Conservation (phyloP, 805 yeast genomes). For the Ogataea trehalophila region DNA sequence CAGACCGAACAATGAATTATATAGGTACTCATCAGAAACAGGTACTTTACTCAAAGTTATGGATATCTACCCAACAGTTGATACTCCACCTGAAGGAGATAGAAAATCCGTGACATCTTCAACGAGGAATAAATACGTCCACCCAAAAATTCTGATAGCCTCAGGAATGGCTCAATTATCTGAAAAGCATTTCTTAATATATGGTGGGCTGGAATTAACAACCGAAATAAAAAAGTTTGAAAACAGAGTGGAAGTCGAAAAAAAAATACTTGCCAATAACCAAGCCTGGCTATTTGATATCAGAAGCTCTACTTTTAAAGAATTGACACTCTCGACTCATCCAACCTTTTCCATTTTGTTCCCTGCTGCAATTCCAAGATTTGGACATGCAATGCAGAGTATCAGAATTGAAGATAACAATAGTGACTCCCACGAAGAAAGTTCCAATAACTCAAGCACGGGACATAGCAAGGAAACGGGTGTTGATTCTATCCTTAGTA, state of each 20-base stretch:
- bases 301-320: conserved; percentile 42
- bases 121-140: conserved; percentile 15
- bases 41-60: conserved; percentile 27
- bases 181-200: conserved; percentile 51
- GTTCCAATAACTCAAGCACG: conserved; percentile 2
- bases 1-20: conserved; percentile 35
- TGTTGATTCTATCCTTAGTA: not conserved
- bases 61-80: conserved; percentile 7
- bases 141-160: conserved; percentile 50
- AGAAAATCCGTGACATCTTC: conserved; percentile 1
- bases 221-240: conserved; percentile 31
- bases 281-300: conserved; percentile 58
- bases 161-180: conserved; percentile 47
- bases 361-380: conserved; percentile 28
- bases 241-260: conserved; percentile 37
- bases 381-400: conserved; percentile 25
- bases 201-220: conserved; percentile 61
- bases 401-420: conserved; percentile 28
- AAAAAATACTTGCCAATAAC: conserved; percentile 32
- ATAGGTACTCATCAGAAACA: conserved; percentile 36
- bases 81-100: conserved; percentile 8
- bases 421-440: conserved; percentile 7
- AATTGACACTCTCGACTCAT: conserved; percentile 33
- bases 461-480: not conserved
- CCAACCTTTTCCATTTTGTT: conserved; percentile 24